phyloP scores from a whole-genome alignment of 495 filamentous ascomycete genomes.

The Trichoderma erinaceum region DNA sequence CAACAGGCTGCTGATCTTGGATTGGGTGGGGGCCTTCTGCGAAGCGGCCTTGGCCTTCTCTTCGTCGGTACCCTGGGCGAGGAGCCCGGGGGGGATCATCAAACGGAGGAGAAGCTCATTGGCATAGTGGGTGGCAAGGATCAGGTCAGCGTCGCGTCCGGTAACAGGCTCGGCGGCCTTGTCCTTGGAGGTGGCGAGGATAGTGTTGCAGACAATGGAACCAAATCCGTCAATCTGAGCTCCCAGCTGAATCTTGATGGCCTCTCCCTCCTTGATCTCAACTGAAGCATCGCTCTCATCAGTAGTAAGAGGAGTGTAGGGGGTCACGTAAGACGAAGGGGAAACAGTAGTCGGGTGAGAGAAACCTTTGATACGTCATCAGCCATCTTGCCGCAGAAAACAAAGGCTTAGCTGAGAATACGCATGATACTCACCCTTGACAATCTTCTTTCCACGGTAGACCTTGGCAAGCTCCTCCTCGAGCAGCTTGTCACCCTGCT shows the following conservation, averaged over 20 bases:
- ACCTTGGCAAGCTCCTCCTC: conserved; percentile 92
- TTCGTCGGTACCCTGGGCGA: conserved; percentile 79
- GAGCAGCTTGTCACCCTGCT: conserved; percentile 90
- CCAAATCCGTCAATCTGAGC: conserved; percentile 98
- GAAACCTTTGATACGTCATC: conserved; percentile 49
- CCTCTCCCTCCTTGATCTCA: conserved; percentile 72
- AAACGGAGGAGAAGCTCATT: conserved; percentile 90
- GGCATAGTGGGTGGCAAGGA: conserved; percentile 87
- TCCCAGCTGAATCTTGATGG: conserved; percentile 92
- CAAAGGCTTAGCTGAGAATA: neutral
- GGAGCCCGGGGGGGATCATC: conserved; percentile 79
- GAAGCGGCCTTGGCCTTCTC: conserved; percentile 89
- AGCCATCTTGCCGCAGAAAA: conserved; percentile 6
- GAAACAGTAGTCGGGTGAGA: conserved; percentile 94
- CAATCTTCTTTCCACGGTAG: conserved; percentile 95
- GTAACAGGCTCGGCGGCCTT: conserved; percentile 52
- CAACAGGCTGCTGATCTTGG: conserved; percentile 74
- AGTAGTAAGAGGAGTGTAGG: conserved; percentile 84
- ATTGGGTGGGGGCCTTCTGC: conserved; percentile 70
- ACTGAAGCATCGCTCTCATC: conserved; percentile 77
- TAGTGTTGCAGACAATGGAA: conserved; percentile 90
- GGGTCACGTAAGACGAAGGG: conserved; percentile 88
- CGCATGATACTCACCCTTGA: conserved; percentile 58
- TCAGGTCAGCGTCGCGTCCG: conserved; percentile 74
- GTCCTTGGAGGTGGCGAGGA: conserved; percentile 60